Evolutionary conservation across 106 monocot genomes (phyloP), one percentile per base, ranked within the genome.

Genomic region (Apostasia ramifera): DNA sequence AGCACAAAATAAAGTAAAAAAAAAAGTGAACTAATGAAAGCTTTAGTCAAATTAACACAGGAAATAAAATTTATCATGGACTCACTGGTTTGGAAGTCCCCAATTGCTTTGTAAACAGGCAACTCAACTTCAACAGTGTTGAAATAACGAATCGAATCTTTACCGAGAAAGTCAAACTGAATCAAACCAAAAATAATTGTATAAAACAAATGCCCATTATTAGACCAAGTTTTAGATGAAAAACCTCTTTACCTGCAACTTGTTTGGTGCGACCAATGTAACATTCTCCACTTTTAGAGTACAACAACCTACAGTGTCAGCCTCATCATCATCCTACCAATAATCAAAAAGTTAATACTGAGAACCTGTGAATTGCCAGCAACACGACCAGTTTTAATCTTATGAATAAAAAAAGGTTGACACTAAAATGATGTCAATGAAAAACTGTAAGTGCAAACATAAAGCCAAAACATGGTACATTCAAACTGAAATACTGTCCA

Each of bases 111-210:
- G 58, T 91, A 94, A 37, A 91, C 94, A 60, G 77, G 79, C 49
- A 81, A 47, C 62, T 91, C 91, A 72, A 94, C 94, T 67, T 91
- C 94, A 41, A 94, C 94, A 46, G 85, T 91, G 56, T 94, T 94
- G 48, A 83, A 85, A 74, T 94, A 94, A 80, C 94, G 81, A 48
- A 94, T 86, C 45, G 94, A 94, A 83, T 94, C 94, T 80, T 94
- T 94, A 88, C 94, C 94, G 40, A 94, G 91, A 69, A 94, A 94
- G 80, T 94, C 94, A 57, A 94, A 91, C 94, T 94, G 74, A 8
- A 91, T 67, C 66, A 69, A 66, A 66, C 57, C 6, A 66, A 69
- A 57, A 2, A 71, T 44, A 66, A 66, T 11, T 0, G 6, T 38
- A 38, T 63, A 66, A 67, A 52, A 69, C 45, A 48, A 61, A 40